These are phyloP conservation scores for Apostasia ramifera DNA, from an alignment of 106 monocot species.

Conservation along the genomic window DNA sequence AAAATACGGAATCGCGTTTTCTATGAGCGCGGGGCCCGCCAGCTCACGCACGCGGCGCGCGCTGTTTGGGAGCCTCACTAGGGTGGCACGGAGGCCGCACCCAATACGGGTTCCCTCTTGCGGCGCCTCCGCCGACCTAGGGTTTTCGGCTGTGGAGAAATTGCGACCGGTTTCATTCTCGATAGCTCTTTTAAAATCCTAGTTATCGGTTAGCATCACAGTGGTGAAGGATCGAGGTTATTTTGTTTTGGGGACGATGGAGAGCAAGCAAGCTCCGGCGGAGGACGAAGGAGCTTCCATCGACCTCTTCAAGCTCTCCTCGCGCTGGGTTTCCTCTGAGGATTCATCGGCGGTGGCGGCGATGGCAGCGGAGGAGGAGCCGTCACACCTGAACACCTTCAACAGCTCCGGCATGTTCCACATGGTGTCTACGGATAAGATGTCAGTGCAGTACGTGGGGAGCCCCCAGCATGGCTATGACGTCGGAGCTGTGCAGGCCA, in stretches of 20 bases:
- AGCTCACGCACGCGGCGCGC: too few relatives aligned
- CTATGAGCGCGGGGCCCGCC: too few relatives aligned
- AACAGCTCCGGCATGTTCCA: slow-evolving; percentile 88
- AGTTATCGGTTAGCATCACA: not conserved
- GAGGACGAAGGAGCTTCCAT: not conserved
- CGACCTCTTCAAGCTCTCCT: slow-evolving; percentile 7
- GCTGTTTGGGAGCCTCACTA: too few relatives aligned
- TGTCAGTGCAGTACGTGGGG: slow-evolving; percentile 69
- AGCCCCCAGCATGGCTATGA: slow-evolving; percentile 61
- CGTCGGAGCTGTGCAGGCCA: slow-evolving; percentile 80
- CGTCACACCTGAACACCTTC: slow-evolving; percentile 75
- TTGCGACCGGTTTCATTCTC: not conserved
- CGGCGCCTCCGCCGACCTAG: not conserved
- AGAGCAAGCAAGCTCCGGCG: slow-evolving; percentile 4
- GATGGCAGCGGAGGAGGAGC: slow-evolving; percentile 26
- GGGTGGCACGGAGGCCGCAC: too few relatives aligned
- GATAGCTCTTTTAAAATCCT: not conserved
- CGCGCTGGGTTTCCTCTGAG: not conserved
- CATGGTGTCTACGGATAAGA: slow-evolving; percentile 72
- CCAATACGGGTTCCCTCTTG: too few relatives aligned
- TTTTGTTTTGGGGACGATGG: not conserved
- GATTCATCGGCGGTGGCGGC: not conserved
- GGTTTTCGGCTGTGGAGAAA: not conserved
- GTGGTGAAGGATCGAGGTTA: not conserved
- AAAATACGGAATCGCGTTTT: too few relatives aligned